Evolutionary conservation across 163 green algal genomes (phyloP).

Genomic region (Chlamydomonas reinhardtii): DNA sequence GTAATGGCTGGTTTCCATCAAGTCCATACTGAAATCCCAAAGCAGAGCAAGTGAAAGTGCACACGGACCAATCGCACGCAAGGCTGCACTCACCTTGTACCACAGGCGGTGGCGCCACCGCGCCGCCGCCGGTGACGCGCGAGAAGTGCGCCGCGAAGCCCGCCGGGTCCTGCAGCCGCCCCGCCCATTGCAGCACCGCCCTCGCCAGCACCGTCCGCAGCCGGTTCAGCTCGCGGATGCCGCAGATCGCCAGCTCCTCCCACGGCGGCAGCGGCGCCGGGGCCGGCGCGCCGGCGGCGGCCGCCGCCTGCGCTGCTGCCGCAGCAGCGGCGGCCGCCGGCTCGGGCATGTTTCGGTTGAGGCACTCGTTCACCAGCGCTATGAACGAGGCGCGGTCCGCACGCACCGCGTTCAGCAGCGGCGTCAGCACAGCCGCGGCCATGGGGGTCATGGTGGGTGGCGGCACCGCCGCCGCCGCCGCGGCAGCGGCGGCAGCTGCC

Average conservation of each 20-base stretch:
- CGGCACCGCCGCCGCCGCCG: not conserved
- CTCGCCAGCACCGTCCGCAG: slow-evolving; percentile 74
- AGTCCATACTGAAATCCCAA: too few species aligned
- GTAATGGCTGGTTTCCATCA: too few species aligned
- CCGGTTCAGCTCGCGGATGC: slow-evolving; percentile 78
- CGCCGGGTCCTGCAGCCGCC: slow-evolving; percentile 72
- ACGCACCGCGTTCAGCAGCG: slow-evolving; percentile 56
- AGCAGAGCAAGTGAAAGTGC: too few species aligned
- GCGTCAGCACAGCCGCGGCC: not conserved
- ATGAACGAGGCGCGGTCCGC: slow-evolving; percentile 63
- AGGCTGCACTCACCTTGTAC: too few species aligned
- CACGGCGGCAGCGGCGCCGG: not conserved
- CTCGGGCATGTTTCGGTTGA: not conserved
- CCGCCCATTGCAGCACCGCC: slow-evolving; percentile 77
- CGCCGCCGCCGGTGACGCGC: slow-evolving; percentile 3
- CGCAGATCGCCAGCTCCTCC: slow-evolving; percentile 61
- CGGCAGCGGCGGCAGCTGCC: not conserved
- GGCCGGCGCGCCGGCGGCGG: too few species aligned
- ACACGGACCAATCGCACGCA: too few species aligned
- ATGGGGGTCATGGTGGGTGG: too few species aligned
- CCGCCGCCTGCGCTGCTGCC: too few species aligned
- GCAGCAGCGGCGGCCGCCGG: not conserved
- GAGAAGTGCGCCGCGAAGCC: slow-evolving; percentile 51
- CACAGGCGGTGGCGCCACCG: too few species aligned
- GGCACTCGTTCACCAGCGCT: slow-evolving; percentile 45